Evolutionary conservation across 345 rosid species (phyloP), one percentile per base, ranked within the genome.

Genomic region (Carallia brachiata): DNA sequence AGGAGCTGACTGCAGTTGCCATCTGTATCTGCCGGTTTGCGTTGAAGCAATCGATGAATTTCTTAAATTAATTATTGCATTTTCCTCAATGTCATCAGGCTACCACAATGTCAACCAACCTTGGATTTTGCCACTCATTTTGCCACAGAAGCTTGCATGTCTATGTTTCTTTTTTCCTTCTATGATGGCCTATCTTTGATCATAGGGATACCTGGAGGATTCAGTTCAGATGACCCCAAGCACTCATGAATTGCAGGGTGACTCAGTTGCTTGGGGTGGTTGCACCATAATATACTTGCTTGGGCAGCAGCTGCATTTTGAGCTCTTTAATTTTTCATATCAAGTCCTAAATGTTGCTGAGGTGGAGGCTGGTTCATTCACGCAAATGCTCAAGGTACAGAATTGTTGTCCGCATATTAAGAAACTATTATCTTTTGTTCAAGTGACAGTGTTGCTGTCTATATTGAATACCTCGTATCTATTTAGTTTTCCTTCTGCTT

Each of bases 231-330:
- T 72, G 36, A 80, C 81, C 28, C 72, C 82, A 27, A 82, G 62
- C 56, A 91, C 83, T 76, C 81, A 83, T 18, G 94, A 92, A 71
- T 74, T 83, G 67, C 87, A 90, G 15, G 99, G 97, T 7, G 99
- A 95, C 74, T 90, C 97, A 12, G 83, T 92, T 69, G 97, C 99
- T 53, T 92, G 99, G 98, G 99, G 99, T 65, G 96, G 99, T 59
- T 95, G 99, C 74, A 95, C 99, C 66, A 87, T 95, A 70, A 88
- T 92, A 47, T 92, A 89, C 87, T 79, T 92, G 81, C 99, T 95
- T 15, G 99, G 99, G 28, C 99, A 95, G 68, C 96, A 92, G 81
- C 88, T 96, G 77, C 99, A 90, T 79, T 96, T 92, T 77, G 98
- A 96, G 90, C 87, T 90, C 56, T 92, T 96, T 68, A 97, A 92